These are phyloP conservation scores for Asterella californica DNA, from an alignment of 225 moss, liverwort and hornwort genomes.

Conservation along the genomic window DNA sequence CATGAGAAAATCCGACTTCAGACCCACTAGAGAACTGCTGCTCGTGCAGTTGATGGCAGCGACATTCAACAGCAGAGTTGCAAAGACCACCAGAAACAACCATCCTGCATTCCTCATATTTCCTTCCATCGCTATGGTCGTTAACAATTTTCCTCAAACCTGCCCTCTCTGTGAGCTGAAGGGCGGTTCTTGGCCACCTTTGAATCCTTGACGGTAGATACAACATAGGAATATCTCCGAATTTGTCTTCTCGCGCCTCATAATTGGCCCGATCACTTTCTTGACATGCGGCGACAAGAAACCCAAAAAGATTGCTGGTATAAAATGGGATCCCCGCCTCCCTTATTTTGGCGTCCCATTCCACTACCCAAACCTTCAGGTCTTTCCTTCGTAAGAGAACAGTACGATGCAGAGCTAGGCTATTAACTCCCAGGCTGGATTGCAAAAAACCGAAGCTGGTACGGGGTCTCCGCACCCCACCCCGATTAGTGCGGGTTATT, in stretches of 20 bases:
- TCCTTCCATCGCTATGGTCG: background rate
- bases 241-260: background rate
- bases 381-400: no score
- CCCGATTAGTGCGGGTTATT: no score
- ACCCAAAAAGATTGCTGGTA: no score
- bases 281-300: background rate
- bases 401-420: no score
- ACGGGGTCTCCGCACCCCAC: no score
- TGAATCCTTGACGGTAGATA: background rate
- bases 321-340: no score
- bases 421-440: no score
- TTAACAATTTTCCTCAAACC: conserved; percentile 10
- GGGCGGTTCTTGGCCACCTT: conserved; percentile 15
- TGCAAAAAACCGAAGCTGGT: no score
- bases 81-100: conserved; percentile 3
- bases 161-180: conserved; percentile 23
- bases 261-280: background rate
- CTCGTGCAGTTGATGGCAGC: conserved; percentile 42
- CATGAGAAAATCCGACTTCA: conserved; percentile 80
- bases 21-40: conserved; percentile 58
- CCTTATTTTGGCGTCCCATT: no score
- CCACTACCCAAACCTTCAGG: no score
- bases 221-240: conserved; percentile 31
- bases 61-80: background rate
- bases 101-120: conserved; percentile 26